phyloP scores from a whole-genome alignment of 2,329 filamentous ascomycete genomes.

The Trichothecium sympodiale region DNA sequence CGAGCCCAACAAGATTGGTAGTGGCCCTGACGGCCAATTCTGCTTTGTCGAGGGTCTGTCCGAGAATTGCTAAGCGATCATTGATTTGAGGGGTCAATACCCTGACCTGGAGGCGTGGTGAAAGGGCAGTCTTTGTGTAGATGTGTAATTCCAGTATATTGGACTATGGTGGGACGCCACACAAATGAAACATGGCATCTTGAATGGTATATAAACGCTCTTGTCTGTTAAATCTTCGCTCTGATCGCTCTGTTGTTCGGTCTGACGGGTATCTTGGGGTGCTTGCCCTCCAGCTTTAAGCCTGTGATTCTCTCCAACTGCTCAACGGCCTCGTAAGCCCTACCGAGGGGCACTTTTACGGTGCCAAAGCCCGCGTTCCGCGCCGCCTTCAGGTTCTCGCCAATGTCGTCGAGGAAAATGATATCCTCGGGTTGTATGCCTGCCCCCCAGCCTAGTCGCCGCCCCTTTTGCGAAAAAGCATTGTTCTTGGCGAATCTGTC shows the following conservation, averaged over 20 bases:
- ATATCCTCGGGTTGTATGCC: conserved; percentile 55
- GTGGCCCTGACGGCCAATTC: conserved; percentile 20
- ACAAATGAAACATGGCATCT: neutral
- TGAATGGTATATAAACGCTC: neutral
- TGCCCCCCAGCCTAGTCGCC: conserved; percentile 32
- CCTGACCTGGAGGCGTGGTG: too few species aligned
- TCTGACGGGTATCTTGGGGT: conserved; percentile 37
- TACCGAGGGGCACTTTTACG: conserved; percentile 73
- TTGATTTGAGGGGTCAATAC: too few species aligned
- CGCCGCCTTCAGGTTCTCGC: conserved; percentile 78
- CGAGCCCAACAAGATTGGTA: conserved; percentile 25
- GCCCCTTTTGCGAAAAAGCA: conserved; percentile 24
- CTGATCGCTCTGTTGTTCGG: conserved; percentile 21
- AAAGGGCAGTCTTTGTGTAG: neutral
- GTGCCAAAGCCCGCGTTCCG: conserved; percentile 66
- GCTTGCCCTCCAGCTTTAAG: conserved; percentile 45
- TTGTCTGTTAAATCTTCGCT: conserved; percentile 27
- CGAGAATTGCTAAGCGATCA: conserved; percentile 2
- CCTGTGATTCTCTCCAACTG: conserved; percentile 69
- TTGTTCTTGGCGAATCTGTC: conserved; percentile 49
- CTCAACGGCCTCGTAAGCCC: conserved; percentile 68
- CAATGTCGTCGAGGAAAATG: conserved; percentile 88
- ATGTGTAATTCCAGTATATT: neutral
- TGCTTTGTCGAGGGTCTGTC: conserved; percentile 3
- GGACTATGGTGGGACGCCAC: neutral